Evolutionary conservation across 768 basidiomycete species (phyloP).

Genomic region (Tricholoma sp.): DNA sequence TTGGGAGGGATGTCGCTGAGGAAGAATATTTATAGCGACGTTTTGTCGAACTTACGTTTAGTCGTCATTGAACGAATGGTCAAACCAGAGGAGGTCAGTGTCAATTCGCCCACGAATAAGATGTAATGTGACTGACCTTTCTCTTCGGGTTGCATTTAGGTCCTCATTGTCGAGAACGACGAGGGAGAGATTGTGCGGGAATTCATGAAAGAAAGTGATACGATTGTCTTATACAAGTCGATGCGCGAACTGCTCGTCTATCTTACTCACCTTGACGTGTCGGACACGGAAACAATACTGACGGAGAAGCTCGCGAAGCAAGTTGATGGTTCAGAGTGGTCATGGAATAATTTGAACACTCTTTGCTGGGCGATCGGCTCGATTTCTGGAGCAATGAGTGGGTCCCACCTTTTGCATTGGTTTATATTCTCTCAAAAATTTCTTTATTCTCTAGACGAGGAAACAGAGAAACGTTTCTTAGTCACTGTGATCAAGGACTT

Average conservation of each 20-base stretch:
- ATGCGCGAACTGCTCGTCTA: constrained; percentile 98
- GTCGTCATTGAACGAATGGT: constrained; percentile 99
- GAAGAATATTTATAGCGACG: constrained; percentile 94
- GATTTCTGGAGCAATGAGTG: constrained; percentile 98
- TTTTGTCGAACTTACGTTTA: constrained; percentile 86
- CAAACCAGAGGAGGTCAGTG: constrained; percentile 92
- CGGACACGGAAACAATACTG: constrained; percentile 94
- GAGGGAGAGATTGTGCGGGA: constrained; percentile 99
- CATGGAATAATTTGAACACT: constrained; percentile 98
- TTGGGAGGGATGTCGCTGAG: constrained; percentile 74
- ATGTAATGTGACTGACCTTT: background rate
- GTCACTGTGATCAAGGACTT: constrained; percentile 99
- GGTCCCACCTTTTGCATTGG: constrained; percentile 28
- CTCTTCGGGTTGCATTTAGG: constrained; percentile 40
- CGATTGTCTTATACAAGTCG: constrained; percentile 97
- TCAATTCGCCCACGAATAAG: background rate
- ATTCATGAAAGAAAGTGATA: constrained; percentile 98
- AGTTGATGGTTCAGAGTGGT: constrained; percentile 98
- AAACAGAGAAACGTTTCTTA: constrained; percentile 97
- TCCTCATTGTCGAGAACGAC: constrained; percentile 97
- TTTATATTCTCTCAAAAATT: background rate
- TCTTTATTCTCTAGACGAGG: constrained; percentile 69
- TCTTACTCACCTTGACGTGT: constrained; percentile 93
- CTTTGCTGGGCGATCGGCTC: constrained; percentile 99
- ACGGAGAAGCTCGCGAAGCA: constrained; percentile 97